These are phyloP conservation scores for Salix caprea DNA, from an alignment of 345 rosid species.

Conservation along the genomic window DNA sequence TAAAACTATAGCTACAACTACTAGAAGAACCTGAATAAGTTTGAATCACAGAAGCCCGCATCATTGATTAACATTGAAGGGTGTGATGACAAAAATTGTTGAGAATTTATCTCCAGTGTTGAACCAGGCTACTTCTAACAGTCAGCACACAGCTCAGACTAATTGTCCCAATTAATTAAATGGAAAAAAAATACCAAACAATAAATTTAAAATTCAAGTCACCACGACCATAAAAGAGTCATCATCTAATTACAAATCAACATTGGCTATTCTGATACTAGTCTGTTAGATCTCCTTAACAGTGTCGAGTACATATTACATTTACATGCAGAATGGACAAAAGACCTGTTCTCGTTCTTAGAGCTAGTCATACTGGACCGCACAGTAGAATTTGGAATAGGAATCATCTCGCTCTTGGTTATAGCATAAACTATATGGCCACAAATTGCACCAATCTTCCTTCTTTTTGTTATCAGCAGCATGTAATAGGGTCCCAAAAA, in stretches of 20 bases:
- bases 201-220: slow-evolving; percentile 27
- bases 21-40: slow-evolving; percentile 21
- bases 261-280: slow-evolving; percentile 22
- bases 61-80: slow-evolving; percentile 20
- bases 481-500: slow-evolving; percentile 94
- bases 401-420: slow-evolving; percentile 63
- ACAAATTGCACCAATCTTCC: slow-evolving; percentile 78
- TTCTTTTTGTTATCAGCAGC: slow-evolving; percentile 82
- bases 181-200: slow-evolving; percentile 20
- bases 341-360: slow-evolving; percentile 98
- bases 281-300: slow-evolving; percentile 34
- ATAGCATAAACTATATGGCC: slow-evolving; percentile 74
- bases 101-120: slow-evolving; percentile 45
- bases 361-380: slow-evolving; percentile 76
- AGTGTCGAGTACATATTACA: slow-evolving; percentile 62
- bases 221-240: slow-evolving; percentile 21
- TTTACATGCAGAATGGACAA: slow-evolving; percentile 82
- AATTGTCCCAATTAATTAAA: slow-evolving; percentile 28
- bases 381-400: slow-evolving; percentile 61
- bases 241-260: slow-evolving; percentile 49
- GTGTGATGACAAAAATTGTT: slow-evolving; percentile 28
- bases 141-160: slow-evolving; percentile 31
- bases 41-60: slow-evolving; percentile 13
- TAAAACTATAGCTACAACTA: slow-evolving; percentile 6
- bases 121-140: slow-evolving; percentile 40